phyloP scores from a whole-genome alignment of 768 basidiomycete genomes.

The Dacryopinax primogenitus region DNA sequence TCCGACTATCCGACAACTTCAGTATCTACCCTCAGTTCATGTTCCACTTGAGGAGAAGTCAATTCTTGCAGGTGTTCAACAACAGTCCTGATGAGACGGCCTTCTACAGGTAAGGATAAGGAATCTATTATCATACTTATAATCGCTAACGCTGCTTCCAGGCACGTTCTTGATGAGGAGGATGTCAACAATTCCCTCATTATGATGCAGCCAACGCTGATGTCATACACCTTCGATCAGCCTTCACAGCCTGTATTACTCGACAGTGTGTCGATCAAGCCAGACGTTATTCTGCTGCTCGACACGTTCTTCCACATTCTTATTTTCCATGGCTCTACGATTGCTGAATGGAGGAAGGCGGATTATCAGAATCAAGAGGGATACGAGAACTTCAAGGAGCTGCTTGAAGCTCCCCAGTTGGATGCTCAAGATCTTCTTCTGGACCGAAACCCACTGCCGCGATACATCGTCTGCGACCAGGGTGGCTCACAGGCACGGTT shows the following conservation, averaged over 20 bases:
- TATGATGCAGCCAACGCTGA: constrained; percentile 99
- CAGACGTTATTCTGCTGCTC: constrained; percentile 87
- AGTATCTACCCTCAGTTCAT: constrained; percentile 99
- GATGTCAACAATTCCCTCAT: constrained; percentile 98
- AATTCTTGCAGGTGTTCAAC: constrained; percentile 98
- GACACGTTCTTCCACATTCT: constrained; percentile 99
- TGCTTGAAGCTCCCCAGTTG: constrained; percentile 69
- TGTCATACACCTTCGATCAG: constrained; percentile 89
- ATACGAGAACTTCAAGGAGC: constrained; percentile 95
- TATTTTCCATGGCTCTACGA: constrained; percentile 96
- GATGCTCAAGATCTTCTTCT: constrained; percentile 94
- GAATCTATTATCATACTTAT: neutral
- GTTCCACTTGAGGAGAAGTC: constrained; percentile 95
- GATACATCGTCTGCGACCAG: constrained; percentile 96
- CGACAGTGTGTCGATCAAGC: constrained; percentile 95
- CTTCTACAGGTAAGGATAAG: constrained; percentile 68
- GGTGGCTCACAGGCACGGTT: constrained; percentile 98
- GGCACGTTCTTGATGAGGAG: constrained; percentile 89
- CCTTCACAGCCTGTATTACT: constrained; percentile 87
- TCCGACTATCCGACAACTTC: constrained; percentile 88
- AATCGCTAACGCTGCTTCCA: constrained; percentile 24
- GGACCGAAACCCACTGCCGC: constrained; percentile 92
- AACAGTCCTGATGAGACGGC: constrained; percentile 99
- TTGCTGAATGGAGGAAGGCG: constrained; percentile 95
- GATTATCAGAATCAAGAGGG: constrained; percentile 98